Conservation (phyloP, 148 eudicot genomes). For the Dysphania ambrosioides region DNA sequence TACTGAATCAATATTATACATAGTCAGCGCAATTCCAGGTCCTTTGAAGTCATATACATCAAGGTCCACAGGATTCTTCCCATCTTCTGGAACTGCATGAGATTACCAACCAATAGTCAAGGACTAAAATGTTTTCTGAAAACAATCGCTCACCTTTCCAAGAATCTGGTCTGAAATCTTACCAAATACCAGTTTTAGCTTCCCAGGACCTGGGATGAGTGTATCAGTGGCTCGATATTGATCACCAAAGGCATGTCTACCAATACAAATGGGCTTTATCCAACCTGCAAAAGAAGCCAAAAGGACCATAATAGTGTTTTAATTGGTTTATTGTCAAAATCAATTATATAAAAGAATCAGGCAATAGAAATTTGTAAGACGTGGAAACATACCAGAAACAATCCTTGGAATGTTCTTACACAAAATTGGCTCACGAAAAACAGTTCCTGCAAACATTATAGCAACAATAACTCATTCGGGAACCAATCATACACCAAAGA, state of each 20-base stretch:
- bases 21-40: conserved; percentile 77
- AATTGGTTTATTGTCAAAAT: background rate
- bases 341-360: background rate
- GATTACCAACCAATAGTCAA: conserved; percentile 2
- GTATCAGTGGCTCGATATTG: conserved; percentile 88
- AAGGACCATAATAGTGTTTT: background rate
- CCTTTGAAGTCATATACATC: conserved; percentile 78
- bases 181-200: conserved; percentile 86
- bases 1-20: conserved; percentile 93
- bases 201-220: conserved; percentile 83
- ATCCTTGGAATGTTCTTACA: conserved; percentile 85
- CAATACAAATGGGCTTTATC: conserved; percentile 92
- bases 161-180: conserved; percentile 1
- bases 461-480: conserved; percentile 9
- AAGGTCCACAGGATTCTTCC: conserved; percentile 54
- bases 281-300: conserved; percentile 33
- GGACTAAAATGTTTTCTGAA: background rate
- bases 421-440: conserved; percentile 86
- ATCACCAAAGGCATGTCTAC: conserved; percentile 97
- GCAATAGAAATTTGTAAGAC: background rate
- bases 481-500: conserved; percentile 8
- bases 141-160: background rate
- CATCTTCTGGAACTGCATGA: conserved; percentile 77
- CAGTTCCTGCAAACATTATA: conserved; percentile 53
- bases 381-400: conserved; percentile 48